A percentile compares a stretch with the other conserved stretches of the same genome.
phyloP scores from a whole-genome alignment of 495 filamentous ascomycete genomes.

The Podospora fimiseda region DNA sequence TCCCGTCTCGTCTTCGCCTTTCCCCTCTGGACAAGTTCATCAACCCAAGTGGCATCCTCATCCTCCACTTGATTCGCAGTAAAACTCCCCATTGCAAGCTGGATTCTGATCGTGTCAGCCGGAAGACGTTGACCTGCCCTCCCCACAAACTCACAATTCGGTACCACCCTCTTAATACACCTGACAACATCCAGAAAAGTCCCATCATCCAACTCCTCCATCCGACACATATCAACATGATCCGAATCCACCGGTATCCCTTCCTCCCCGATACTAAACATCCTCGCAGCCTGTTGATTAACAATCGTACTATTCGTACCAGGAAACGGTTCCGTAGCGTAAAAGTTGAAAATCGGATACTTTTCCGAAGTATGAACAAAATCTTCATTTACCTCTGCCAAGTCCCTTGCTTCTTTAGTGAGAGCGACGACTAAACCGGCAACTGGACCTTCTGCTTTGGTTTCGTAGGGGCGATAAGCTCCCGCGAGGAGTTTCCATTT shows the following conservation, averaged over 20 bases:
- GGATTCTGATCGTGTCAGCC: too few species aligned
- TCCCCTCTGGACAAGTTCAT: too few species aligned
- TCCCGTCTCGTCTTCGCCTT: too few species aligned
- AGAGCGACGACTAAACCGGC: neutral
- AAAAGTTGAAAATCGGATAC: neutral
- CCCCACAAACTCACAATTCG: too few species aligned
- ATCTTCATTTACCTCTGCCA: neutral
- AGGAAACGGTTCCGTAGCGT: neutral
- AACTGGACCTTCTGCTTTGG: neutral
- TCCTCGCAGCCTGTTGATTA: neutral
- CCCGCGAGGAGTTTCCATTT: constrained; percentile 3
- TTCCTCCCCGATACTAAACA: neutral
- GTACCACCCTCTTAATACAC: too few species aligned
- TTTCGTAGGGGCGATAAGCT: neutral
- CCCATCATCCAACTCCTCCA: too few species aligned
- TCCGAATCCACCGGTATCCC: neutral
- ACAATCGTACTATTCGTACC: neutral
- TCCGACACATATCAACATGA: neutral
- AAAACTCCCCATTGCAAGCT: too few species aligned
- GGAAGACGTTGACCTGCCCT: too few species aligned
- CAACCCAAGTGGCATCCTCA: too few species aligned
- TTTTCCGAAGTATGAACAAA: neutral
- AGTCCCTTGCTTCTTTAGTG: neutral
- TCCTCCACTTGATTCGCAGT: too few species aligned
- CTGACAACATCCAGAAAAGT: too few species aligned